Percentiles rank a stretch among this genome's conserved stretches.
phyloP scores from a whole-genome alignment of 331 rosid genomes.

The Stylosanthes scabra region DNA sequence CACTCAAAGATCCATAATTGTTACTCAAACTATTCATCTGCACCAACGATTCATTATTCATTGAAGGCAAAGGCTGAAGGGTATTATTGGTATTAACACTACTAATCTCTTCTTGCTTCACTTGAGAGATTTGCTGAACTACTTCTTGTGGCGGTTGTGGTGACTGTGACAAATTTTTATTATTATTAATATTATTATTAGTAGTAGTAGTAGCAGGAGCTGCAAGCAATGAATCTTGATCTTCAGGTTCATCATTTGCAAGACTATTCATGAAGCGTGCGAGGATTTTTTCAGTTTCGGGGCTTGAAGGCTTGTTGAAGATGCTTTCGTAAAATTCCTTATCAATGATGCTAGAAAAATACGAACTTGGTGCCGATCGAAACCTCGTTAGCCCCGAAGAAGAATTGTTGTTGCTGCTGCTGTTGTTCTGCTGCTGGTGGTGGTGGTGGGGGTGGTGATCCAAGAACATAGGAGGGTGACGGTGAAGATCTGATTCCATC shows the following conservation, averaged over 20 bases:
- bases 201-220: too few species aligned
- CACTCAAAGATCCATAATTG: slow-evolving; percentile 50
- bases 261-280: slow-evolving; percentile 64
- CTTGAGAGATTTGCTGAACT: slow-evolving; percentile 34
- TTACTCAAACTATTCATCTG: slow-evolving; percentile 44
- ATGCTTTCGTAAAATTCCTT: slow-evolving; percentile 68
- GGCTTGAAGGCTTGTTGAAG: slow-evolving; percentile 81
- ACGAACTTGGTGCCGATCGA: slow-evolving; percentile 95
- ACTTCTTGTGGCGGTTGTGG: too few species aligned
- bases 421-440: neutral
- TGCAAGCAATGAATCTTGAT: slow-evolving; percentile 31
- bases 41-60: too few species aligned
- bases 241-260: slow-evolving; percentile 36
- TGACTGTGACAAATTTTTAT: slow-evolving; percentile 37
- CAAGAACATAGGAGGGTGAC: slow-evolving; percentile 46
- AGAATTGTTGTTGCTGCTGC: slow-evolving; percentile 39
- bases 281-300: slow-evolving; percentile 80
- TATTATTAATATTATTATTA: neutral
- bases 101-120: slow-evolving; percentile 45
- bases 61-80: too few species aligned
- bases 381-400: slow-evolving; percentile 72
- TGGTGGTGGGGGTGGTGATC: slow-evolving; percentile 53
- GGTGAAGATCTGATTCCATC: slow-evolving; percentile 92
- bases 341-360: slow-evolving; percentile 71
- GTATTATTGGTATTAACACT: neutral